A percentile compares a stretch with the other conserved stretches of the same genome.
Conservation (phyloP, 495 filamentous ascomycete genomes). For the Trichoderma virens region DNA sequence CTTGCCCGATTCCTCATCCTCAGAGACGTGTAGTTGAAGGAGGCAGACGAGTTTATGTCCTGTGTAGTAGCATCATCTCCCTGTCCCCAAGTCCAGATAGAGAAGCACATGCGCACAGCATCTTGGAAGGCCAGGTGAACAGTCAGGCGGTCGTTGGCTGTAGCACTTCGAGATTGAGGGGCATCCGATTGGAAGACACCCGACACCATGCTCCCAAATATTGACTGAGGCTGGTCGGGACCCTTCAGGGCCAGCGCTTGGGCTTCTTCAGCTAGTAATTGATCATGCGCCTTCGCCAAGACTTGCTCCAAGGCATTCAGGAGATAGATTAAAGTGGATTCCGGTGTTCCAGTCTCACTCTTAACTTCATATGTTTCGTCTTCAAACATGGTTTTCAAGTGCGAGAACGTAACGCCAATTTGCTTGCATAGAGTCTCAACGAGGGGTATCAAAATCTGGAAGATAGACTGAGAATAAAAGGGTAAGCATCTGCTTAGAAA, state of each 20-base stretch:
- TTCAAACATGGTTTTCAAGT: slow-evolving; percentile 51
- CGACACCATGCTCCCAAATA: slow-evolving; percentile 96
- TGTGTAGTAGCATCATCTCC: slow-evolving; percentile 46
- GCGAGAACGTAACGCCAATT: slow-evolving; percentile 59
- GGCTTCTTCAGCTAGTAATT: slow-evolving; percentile 66
- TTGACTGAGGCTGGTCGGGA: slow-evolving; percentile 79
- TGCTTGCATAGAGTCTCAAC: slow-evolving; percentile 82
- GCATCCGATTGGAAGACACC: slow-evolving; percentile 80
- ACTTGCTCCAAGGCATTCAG: slow-evolving; percentile 86
- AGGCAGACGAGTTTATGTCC: slow-evolving; percentile 66
- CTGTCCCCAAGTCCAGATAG: slow-evolving; percentile 90
- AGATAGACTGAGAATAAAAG: slow-evolving; percentile 71
- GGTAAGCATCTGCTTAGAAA: slow-evolving; percentile 82
- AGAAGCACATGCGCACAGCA: slow-evolving; percentile 81
- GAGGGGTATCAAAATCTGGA: slow-evolving; percentile 81
- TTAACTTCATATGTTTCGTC: slow-evolving; percentile 24
- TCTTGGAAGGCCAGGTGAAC: slow-evolving; percentile 97
- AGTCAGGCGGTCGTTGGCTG: slow-evolving; percentile 88
- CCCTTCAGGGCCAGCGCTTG: slow-evolving; percentile 60
- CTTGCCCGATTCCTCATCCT: slow-evolving; percentile 84
- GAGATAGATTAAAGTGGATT: slow-evolving; percentile 65
- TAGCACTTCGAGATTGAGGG: slow-evolving; percentile 61
- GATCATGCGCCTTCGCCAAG: slow-evolving; percentile 80
- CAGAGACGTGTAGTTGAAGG: slow-evolving; percentile 81
- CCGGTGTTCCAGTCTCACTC: slow-evolving; percentile 38